Evolutionary conservation across 495 filamentous ascomycete genomes (phyloP).

Genomic region (Margaritispora aquatica): DNA sequence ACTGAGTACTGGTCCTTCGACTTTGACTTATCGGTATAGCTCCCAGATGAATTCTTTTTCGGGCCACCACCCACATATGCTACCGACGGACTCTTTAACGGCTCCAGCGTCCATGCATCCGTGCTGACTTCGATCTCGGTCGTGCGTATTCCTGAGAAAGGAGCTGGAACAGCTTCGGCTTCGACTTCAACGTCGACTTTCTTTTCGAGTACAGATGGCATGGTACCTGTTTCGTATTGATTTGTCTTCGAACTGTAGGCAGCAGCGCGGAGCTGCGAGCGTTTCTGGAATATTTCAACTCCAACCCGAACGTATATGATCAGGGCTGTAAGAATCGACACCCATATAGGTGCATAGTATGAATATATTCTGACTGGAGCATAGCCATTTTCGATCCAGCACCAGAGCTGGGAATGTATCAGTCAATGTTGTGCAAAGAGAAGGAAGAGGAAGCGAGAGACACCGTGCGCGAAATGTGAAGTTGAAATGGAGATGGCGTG

Average conservation of each 20-base stretch:
- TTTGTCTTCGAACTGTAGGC: neutral
- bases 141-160: conserved; percentile 3
- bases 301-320: conserved; percentile 70
- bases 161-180: neutral
- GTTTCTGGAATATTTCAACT: conserved; percentile 35
- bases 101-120: neutral
- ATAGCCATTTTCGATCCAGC: conserved; percentile 68
- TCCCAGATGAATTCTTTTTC: neutral
- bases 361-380: conserved; percentile 66
- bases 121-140: conserved; percentile 11
- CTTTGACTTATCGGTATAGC: neutral
- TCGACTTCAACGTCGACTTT: too few relatives aligned
- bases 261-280: conserved; percentile 46
- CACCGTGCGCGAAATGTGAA: neutral
- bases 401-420: conserved; percentile 56
- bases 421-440: neutral
- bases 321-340: conserved; percentile 62
- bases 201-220: neutral
- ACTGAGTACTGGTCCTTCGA: conserved; percentile 3
- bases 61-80: neutral
- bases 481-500: neutral
- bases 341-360: conserved; percentile 84
- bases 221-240: conserved; percentile 8
- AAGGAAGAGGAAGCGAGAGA: neutral
- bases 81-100: neutral